Evolutionary conservation across 192 early-diverging fungal genomes (phyloP).

Genomic region (Linnemannia zychae): DNA sequence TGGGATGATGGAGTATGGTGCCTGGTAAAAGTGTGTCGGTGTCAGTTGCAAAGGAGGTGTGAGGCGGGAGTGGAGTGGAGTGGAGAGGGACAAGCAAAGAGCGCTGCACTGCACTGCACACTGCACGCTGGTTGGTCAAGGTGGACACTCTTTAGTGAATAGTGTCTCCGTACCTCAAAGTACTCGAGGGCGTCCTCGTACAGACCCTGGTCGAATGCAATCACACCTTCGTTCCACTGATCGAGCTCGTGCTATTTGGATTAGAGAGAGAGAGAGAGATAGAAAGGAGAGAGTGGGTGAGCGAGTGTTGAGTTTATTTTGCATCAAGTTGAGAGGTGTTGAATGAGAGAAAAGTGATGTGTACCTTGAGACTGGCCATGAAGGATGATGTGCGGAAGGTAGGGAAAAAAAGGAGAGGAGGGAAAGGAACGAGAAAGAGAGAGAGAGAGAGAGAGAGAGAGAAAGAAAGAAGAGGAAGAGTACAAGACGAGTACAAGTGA

Average conservation of each 20-base stretch:
- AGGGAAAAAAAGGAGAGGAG: neutral
- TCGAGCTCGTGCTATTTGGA: conserved; percentile 45
- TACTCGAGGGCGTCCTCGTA: conserved; percentile 75
- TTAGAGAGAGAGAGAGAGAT: neutral
- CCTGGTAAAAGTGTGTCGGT: neutral
- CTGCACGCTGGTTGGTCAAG: too few species aligned
- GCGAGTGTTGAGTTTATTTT: neutral
- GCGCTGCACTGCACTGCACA: too few species aligned
- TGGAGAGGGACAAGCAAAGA: too few species aligned
- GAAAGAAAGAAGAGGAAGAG: neutral
- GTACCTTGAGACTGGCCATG: conserved; percentile 52
- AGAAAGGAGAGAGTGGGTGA: neutral
- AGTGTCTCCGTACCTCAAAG: conserved; percentile 71
- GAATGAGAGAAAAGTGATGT: neutral
- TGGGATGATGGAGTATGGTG: neutral
- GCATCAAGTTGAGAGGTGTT: neutral
- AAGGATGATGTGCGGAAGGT: neutral
- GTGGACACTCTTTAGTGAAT: too few species aligned
- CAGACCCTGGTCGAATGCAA: conserved; percentile 81
- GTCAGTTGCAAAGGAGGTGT: neutral
- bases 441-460: neutral
- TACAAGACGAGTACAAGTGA: neutral
- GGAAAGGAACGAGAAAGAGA: neutral
- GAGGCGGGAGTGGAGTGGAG: neutral
- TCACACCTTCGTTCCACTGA: conserved; percentile 72